Evolutionary conservation across 2,329 filamentous ascomycete genomes (phyloP), one percentile per base, ranked within the genome.

Genomic region (Apiospora aurea): DNA sequence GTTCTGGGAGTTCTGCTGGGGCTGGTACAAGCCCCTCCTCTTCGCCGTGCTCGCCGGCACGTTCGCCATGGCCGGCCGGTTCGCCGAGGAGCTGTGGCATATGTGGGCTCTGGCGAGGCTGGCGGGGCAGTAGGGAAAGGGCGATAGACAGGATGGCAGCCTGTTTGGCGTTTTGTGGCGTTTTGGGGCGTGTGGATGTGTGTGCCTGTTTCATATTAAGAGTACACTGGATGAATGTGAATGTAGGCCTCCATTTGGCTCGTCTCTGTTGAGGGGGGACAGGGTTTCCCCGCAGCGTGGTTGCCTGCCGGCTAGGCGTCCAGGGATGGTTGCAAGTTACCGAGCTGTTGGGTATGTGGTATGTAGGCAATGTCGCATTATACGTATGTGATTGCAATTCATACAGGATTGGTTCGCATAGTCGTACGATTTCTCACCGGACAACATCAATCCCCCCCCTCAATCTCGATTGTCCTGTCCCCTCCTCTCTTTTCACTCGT

Each of bases 1-100:
- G 41, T 73, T 69, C 46, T 73, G 70, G 34, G 71, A 73, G 43
- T 64, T 72, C 34, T 71, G 47, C 29, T 74, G 72, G 72, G 49
- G 70, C 26, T 72, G 53, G 61, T 71, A 73, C 68, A 74, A 71
- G 47, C 66, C 73, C 4, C 51, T 71, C 2, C 71, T 75, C 51
- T 73, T 75, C 49, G 64, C 46, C 26, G n/a, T 72, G 11, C 38
- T 74, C 38, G 72, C 74, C 4, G 43, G 71, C 14, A 71, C 69
- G 18, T 51, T 74, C 0, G 75, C 38, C 14, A 24, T 73, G n/a
- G 26, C 72, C 26, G 74, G 74, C 14, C 61, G 43, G 66, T 76
- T 75, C 47, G 73, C 73, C 10, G 75, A 76, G 46, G 38, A 61
- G 34, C 38, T 70, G 38, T 70, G 69, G 69, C 34, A 57, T n/a